Percentiles rank a stretch among this genome's conserved stretches.
phyloP scores from a whole-genome alignment of 306 rosid species.

The Malus domestica region ASM211411v1 NC_041791.1:19381001-19381500 shows the following conservation, averaged over 20 bases:
- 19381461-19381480: constrained; percentile 92
- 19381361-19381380: constrained; percentile 2
- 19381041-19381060: background rate
- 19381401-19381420: constrained; percentile 87
- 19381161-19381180: background rate
- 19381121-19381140: background rate
- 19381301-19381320: background rate
- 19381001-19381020: background rate
- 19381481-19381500: constrained; percentile 98
- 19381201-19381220: background rate
- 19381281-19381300: background rate
- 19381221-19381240: background rate
- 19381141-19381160: background rate
- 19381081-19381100: background rate
- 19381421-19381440: constrained; percentile 94
- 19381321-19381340: background rate
- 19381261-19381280: background rate
- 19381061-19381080: background rate
- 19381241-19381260: background rate
- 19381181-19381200: background rate
- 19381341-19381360: background rate
- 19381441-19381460: constrained; percentile 95
- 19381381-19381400: constrained; percentile 14
- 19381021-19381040: background rate
- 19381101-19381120: background rate